Conservation (phyloP, 1,284 basidiomycete genomes). For the Ceratobasidium sp. region DNA sequence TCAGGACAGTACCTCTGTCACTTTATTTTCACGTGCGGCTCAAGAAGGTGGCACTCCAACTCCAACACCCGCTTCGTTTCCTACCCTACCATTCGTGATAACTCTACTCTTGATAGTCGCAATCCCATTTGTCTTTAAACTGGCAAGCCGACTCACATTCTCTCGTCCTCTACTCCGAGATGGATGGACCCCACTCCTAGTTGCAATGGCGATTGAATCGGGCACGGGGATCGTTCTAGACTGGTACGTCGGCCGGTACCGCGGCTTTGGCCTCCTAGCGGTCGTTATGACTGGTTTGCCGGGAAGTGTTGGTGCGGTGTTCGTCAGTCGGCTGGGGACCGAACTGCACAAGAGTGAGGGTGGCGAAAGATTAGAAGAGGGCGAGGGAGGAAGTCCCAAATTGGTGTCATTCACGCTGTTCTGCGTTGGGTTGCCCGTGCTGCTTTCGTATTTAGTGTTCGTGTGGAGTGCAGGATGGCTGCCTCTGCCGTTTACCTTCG, state of each 20-base stretch:
- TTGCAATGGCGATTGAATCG: constrained; percentile 91
- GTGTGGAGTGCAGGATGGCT: constrained; percentile 79
- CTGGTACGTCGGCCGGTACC: constrained; percentile 83
- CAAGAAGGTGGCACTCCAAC: constrained; percentile 42
- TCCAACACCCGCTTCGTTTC: constrained; percentile 49
- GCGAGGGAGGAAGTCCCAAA: constrained; percentile 24
- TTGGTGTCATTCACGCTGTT: constrained; percentile 62
- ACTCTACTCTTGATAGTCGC: constrained; percentile 27
- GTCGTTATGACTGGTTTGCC: constrained; percentile 91
- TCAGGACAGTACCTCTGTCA: constrained; percentile 22
- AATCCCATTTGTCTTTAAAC: constrained; percentile 57
- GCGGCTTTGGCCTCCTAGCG: constrained; percentile 87
- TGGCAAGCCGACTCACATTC: constrained; percentile 60
- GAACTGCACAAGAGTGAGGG: constrained; percentile 68
- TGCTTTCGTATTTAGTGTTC: constrained; percentile 72
- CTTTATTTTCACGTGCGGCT: constrained; percentile 47
- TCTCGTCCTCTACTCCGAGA: constrained; percentile 68
- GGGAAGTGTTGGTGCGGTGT: constrained; percentile 89
- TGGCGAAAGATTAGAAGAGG: constrained; percentile 43
- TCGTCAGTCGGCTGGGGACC: constrained; percentile 90
- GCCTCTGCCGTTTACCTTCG: constrained; percentile 69
- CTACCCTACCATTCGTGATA: constrained; percentile 71
- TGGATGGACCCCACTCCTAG: constrained; percentile 90
- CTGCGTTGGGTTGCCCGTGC: constrained; percentile 76
- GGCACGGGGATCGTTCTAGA: constrained; percentile 93